Base-by-base conservation (phyloP, 2,329 filamentous ascomycete genomes). In the Venturia pyrina region DNA sequence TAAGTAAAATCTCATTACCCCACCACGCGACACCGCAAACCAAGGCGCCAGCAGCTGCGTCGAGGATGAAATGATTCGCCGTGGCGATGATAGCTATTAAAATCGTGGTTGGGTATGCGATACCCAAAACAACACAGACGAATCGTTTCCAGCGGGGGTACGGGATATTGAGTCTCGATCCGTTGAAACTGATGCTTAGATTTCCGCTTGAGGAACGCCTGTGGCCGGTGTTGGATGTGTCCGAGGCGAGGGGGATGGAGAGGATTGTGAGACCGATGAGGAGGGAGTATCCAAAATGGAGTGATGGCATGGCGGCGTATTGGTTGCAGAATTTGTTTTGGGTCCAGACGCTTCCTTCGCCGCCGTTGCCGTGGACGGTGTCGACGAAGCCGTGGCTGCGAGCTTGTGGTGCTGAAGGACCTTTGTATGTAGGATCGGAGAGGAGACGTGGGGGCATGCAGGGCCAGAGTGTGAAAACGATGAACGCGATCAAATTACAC, bases 271-370 rank as follows among this genome's bases (percentile, higher is more conserved):
- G 76, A 8, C 88, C 88, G 71, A 91, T 86, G 70, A 91, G 82
- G 40, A 91, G 82, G 3, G 87, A 88, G 77, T 91, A 91, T 3
- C 88, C 88, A 71, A 91, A 91, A 74, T 91, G 88, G 19, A 91
- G 80, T 0, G 86, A 89, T 0, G 88, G 88, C 88, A 91, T 91
- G 6, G 66, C 40, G 21, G 59, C 87, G 74, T 90, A 90, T 75
- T 90, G 88, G 73, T 90, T 90, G 75, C 87, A 90, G 74, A 90
- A 90, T 68, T 81, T 83, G 75, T 90, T 90, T 62, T 86, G 83
- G 0, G 87, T 89, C 87, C 87, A 90, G 0, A 90, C 85, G 69
- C 85, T 89, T 72, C 85, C 85, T 68, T 86, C 83, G 57, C 85
- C 85, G 34, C 79, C 78, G 17, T 75, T 74, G 13, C 82, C 81